phyloP scores from a whole-genome alignment of 331 rosid genomes.

The Cydonia oblonga region DNA sequence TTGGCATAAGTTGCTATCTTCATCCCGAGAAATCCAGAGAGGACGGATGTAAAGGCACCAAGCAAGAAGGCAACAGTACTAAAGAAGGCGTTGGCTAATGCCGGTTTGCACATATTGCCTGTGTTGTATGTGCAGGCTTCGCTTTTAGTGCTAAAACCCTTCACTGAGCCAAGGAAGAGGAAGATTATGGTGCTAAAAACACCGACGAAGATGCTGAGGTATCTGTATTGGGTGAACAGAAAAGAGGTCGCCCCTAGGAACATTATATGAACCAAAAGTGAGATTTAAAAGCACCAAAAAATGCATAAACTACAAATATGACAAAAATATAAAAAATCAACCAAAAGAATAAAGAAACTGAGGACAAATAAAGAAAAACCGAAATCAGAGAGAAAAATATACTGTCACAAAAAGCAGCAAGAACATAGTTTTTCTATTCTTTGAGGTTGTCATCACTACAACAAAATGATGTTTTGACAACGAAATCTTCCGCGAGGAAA shows the following conservation, averaged over 20 bases:
- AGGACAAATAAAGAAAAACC: no score
- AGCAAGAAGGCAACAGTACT: conserved; percentile 52
- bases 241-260: conserved; percentile 66
- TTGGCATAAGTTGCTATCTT: conserved; percentile 67
- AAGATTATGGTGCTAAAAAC: conserved; percentile 42
- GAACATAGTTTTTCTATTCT: neutral
- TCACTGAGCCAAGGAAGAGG: conserved; percentile 59
- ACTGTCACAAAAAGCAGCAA: neutral
- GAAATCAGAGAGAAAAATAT: no score
- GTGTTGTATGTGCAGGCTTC: conserved; percentile 60
- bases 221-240: conserved; percentile 45
- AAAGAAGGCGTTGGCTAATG: conserved; percentile 52
- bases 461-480: no score
- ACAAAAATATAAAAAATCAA: no score
- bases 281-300: neutral
- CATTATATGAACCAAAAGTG: conserved; percentile 1
- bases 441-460: no score
- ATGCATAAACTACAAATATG: no score
- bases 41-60: conserved; percentile 53
- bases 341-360: no score
- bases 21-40: conserved; percentile 60
- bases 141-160: conserved; percentile 54
- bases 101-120: conserved; percentile 55
- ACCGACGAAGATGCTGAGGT: conserved; percentile 44
- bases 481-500: no score